Percentiles rank a stretch among this genome's conserved stretches.
These are phyloP conservation scores for Penicillium crystallinum DNA, from an alignment of 495 filamentous ascomycete species.

Conservation along the genomic window DNA sequence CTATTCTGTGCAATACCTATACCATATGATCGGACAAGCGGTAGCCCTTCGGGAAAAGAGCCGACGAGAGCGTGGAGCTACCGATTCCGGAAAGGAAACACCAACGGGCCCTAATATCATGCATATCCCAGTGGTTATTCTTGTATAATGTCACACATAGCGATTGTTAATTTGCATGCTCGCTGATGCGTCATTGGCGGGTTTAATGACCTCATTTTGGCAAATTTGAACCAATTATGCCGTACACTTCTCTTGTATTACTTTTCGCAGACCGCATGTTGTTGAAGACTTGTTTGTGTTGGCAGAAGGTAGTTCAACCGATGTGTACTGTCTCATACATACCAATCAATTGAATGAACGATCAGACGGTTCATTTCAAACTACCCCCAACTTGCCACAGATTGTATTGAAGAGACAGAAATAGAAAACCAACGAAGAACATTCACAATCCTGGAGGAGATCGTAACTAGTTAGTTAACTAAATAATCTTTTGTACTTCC, in stretches of 20 bases:
- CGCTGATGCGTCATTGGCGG: not conserved
- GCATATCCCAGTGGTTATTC: constrained; percentile 27
- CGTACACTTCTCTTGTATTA: not conserved
- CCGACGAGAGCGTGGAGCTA: constrained; percentile 12
- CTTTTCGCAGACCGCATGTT: not conserved
- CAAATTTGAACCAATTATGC: not conserved
- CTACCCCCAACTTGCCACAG: not conserved
- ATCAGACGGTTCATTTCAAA: not conserved
- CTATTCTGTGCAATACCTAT: constrained; percentile 20
- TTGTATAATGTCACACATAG: constrained; percentile 18
- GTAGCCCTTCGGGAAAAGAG: constrained; percentile 27
- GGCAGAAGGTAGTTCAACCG: not conserved
- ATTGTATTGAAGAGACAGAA: too few relatives aligned
- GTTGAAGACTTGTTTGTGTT: not conserved
- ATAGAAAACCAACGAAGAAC: too few relatives aligned
- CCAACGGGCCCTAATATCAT: constrained; percentile 15
- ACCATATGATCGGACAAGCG: constrained; percentile 23
- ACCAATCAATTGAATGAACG: not conserved
- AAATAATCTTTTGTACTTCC: too few relatives aligned
- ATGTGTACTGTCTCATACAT: not conserved
- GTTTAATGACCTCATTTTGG: not conserved
- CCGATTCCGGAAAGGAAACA: not conserved
- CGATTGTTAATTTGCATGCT: not conserved
- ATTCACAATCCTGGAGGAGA: too few relatives aligned
- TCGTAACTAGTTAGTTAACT: too few relatives aligned